Base-by-base conservation (phyloP, 768 basidiomycete genomes). In the Leccinellum luteum region DNA sequence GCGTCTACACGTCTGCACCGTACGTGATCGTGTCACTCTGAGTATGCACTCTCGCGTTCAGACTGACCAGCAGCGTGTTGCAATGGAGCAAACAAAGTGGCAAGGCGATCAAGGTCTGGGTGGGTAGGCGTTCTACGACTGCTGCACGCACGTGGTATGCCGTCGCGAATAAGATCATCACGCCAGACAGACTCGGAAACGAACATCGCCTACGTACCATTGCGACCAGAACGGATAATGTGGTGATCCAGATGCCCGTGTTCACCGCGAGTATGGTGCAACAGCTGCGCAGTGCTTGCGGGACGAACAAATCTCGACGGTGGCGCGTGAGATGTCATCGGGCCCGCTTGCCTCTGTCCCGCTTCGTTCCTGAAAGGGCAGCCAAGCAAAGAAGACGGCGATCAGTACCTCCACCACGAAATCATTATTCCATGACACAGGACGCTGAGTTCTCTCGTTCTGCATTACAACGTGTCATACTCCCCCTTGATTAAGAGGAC, bases 211-310 rank as follows among this genome's bases (percentile, higher is more conserved):
- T 28, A 31, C 31, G 10, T 31, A 31, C 3, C 12, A 31, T 31
- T 12, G 31, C 31, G 3, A 31, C 75, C 1, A 79, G 75, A 69
- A 83, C 83, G 21, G 75, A 71, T 8, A 64, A 68, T 0, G 82
- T 81, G 59, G 85, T 84, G n/a, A 81, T 76, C 6, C 78, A 79
- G n/a, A 85, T 76, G 1, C 80, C 74, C 0, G 12, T 44, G 15
- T 52, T 48, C 3, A 52, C 47, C 1, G 35, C 45, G 14, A 55
- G 47, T 10, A 53, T 35, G 8, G 44, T 32, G 35, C 44, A 59
- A 23, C 2, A 52, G 6, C 31, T 34, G 43, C 8, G 8, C 32
- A 6, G 45, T 55, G 8, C 58, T 55, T 38, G 45, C 21, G 32
- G 19, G 21, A 25, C 21, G 7, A 15, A 15, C 25, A 25, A 38